Base-by-base conservation (phyloP, 2,329 filamentous ascomycete species). In the Monosporascus sp. region DNA sequence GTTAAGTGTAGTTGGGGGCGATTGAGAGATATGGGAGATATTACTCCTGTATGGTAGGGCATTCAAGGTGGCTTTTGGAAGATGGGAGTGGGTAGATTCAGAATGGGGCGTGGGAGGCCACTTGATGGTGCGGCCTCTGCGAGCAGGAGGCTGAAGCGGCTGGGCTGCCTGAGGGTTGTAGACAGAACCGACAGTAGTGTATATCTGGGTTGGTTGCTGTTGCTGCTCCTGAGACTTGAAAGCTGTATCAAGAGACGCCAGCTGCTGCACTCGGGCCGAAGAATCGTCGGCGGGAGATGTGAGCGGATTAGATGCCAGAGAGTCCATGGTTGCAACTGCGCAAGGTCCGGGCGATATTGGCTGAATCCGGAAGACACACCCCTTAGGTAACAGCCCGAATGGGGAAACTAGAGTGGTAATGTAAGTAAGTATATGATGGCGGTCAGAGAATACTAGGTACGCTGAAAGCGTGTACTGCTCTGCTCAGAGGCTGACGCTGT, bases 151-250 rank as follows among this genome's bases (percentile, higher is more conserved):
- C 56, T 80, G 78, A 26, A 81, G 68, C 15, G 76, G 75, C 43
- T 73, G 70, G 15, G 71, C 64, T 15, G 71, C 66, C 54, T 71
- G 71, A 3, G 78, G 77, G 37, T 79, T 78, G 66, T 79, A 81
- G 47, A 80, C 70, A 4, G 79, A 81, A n/a, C 79, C 79, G 22
- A 79, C 79, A 7, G 79, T 82, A 17, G 78, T 82, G 61, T 81
- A 82, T 56, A 73, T 72, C 51, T 68, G 53, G 55, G 53, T 59
- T 5, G 53, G 43, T 49, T 55, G 52, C 14, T 51, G 51, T 22
- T 50, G 37, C 24, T 46, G 52, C 43, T 48, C 40, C 31, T 49
- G 31, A 22, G 4, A n/a, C 38, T 31, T 46, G 8, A 26, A 24
- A 26, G 24, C 5, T 15, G 20, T 18, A 14, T 46, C 22, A 6